Evolutionary conservation across 2,329 filamentous ascomycete genomes (phyloP), one percentile per base, ranked within the genome.

Genomic region (Alternaria tenuissima): DNA sequence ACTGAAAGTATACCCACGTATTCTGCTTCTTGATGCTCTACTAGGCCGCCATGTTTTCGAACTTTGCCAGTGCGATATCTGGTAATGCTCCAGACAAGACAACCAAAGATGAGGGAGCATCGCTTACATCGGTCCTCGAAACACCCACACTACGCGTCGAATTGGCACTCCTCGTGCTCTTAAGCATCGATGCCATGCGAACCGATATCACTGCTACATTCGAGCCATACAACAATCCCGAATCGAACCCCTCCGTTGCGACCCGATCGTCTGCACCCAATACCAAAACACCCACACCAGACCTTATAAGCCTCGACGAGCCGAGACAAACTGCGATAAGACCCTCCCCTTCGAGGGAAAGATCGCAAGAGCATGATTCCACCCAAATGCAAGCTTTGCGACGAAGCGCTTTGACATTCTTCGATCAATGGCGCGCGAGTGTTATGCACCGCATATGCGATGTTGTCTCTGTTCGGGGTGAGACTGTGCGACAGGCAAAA

Each of bases 351-450:
- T 64, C 60, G 18, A 72, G 69, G 30, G 68, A 78, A 48, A 71
- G 83, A 43, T 79, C 83, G 69, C 80, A 81, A 56, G 84, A 86
- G 61, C 72, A 86, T 20, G 81, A 80, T 30, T 78, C 77, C 1
- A 79, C 80, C 6, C 80, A 81, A 53, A 84, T 90, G 71, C 79
- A 84, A 56, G 89, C 91, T 69, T 79, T 93, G 70, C 92, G 88
- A 78, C 87, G 86, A 64, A 88, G 90, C 57, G 84, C 88, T 0
- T 76, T 95, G 3, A 81, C 85, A 2, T 88, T 89, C 75, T 96
- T 94, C 74, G 88, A 90, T 59, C 90, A 92, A 68, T 98, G 94
- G 94, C 87, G 91, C 67, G 83, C 87, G 4, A 82, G 83, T 8
- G 86, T 96, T 7, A 81, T 91, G 56, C 85, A 87, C 62, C 87